Conservation (phyloP, 768 basidiomycete species). For the Pholiota conissans region DNA sequence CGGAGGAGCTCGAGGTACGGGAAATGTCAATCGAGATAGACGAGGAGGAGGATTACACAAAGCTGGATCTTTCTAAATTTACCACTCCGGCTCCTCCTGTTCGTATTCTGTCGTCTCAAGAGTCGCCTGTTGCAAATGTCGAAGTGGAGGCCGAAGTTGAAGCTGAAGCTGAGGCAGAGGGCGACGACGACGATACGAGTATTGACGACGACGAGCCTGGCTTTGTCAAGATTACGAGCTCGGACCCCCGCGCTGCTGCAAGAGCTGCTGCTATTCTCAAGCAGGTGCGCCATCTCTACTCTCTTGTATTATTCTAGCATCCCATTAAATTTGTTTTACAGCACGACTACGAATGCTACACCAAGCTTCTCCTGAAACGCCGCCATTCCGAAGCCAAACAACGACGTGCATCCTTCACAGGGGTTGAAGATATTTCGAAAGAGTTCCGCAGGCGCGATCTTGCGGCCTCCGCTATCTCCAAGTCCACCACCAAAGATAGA, state of each 20-base stretch:
- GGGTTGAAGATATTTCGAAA: constrained; percentile 31
- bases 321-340: constrained; percentile 26
- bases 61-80: not conserved
- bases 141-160: not conserved
- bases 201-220: constrained; percentile 46
- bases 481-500: constrained; percentile 17
- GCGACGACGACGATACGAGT: constrained; percentile 24
- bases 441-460: constrained; percentile 35
- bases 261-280: constrained; percentile 92
- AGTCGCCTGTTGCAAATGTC: not conserved
- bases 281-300: constrained; percentile 52
- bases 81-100: not conserved
- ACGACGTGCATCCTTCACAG: constrained; percentile 31
- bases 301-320: constrained; percentile 3
- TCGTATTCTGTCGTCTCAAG: not conserved
- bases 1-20: constrained; percentile 23
- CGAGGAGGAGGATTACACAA: constrained; percentile 11
- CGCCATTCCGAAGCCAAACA: constrained; percentile 27
- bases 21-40: constrained; percentile 20
- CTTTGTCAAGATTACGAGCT: constrained; percentile 83
- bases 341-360: constrained; percentile 88
- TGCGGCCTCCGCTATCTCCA: constrained; percentile 30
- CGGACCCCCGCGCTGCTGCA: constrained; percentile 85
- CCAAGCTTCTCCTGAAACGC: constrained; percentile 40
- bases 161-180: constrained; percentile 6